phyloP scores from a whole-genome alignment of 129 eudicot genomes.

The Flaveria sonorensis region DNA sequence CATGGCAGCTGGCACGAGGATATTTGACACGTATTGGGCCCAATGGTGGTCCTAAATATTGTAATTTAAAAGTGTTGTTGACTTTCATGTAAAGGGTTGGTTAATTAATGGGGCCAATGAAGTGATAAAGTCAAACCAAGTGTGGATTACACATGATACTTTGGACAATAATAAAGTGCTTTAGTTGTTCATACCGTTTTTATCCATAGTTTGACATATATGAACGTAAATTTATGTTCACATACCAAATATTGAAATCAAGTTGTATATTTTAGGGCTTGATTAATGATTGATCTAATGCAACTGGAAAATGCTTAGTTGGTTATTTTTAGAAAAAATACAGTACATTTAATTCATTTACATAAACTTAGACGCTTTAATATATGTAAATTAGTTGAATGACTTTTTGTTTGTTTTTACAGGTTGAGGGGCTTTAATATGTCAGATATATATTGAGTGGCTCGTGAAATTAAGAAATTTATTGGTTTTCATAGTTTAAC shows the following conservation, averaged over 20 bases:
- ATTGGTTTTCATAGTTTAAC: no score
- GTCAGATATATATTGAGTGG: no score
- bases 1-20: slow-evolving; percentile 28
- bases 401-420: no score
- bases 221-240: slow-evolving; percentile 11
- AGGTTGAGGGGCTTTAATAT: no score
- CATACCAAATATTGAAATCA: not conserved
- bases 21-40: slow-evolving; percentile 34
- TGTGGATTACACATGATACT: slow-evolving; percentile 8
- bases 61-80: slow-evolving; percentile 24
- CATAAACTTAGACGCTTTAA: no score
- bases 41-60: slow-evolving; percentile 17
- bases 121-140: slow-evolving; percentile 33
- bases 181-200: slow-evolving; percentile 21
- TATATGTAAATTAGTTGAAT: no score
- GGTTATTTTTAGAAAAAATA: no score
- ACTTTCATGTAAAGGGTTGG: slow-evolving; percentile 20
- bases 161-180: slow-evolving; percentile 2
- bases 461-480: no score
- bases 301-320: not conserved
- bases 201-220: not conserved
- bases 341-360: no score
- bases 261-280: not conserved
- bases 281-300: not conserved
- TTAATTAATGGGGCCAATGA: slow-evolving; percentile 22